Evolutionary conservation across 495 filamentous ascomycete species (phyloP), one percentile per base, ranked within the genome.

Genomic region (Hypomontagnella monticulosa): DNA sequence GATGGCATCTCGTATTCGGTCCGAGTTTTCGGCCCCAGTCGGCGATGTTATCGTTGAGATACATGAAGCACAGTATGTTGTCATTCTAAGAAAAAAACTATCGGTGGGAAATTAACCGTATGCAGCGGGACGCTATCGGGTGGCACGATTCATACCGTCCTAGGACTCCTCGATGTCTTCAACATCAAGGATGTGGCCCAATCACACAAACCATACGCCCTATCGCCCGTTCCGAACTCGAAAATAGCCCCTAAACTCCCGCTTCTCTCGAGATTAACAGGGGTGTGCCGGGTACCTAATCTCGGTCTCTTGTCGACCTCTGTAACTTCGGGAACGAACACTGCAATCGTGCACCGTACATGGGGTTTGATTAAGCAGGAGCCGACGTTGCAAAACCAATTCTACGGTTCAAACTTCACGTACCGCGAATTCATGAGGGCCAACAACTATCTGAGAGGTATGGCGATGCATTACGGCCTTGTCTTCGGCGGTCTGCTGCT

Each of bases 371-470:
- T 92, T 55, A 81, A 85, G 10, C 79, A 82, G 4, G 76, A 77
- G n/a, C 69, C 76, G 0, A 27, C 63, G 19, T 61, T 71, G 2
- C 44, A 66, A 27, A 67, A 61, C 4, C 73, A 78, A 4, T 76
- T 83, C 42, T 95, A 96, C 75, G 93, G 93, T 0, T 82, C 85
- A 4, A 83, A 85, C 3, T 97, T 97, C 74, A 79, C 82, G 30
- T 93, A 89, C 73, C 80, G 78, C 30, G 88, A 93, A 70, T 92
- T 88, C 71, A 79, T 87, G 73, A 84, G 80, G 32, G 83, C 87
- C 0, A 81, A 83, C 8, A 92, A 86, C 69, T 76, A 75, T n/a
- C 49, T 91, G 18, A 66, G 74, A 4, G 93, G 86, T 0, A 62
- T 87, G 0, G 62, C 77, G 1, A 73, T 89, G 23, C 88, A 93